Conservation (phyloP, 768 basidiomycete genomes). For the Russula dissimulans region DNA sequence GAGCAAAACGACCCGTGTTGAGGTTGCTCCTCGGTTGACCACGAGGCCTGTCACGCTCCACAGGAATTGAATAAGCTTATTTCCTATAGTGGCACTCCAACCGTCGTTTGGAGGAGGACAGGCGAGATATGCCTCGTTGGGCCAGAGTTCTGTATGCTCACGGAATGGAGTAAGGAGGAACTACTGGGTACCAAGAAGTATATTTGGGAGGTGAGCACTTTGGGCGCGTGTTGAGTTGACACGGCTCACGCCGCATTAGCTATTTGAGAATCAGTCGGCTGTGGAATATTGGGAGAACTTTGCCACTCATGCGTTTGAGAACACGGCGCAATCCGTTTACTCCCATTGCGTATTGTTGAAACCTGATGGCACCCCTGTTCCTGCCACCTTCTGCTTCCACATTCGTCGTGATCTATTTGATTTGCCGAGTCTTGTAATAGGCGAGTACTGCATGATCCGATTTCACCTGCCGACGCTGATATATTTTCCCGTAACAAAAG, state of each 20-base stretch:
- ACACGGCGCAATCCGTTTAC: constrained; percentile 91
- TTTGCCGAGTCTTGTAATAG: constrained; percentile 81
- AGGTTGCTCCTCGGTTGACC: constrained; percentile 5
- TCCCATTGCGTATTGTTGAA: constrained; percentile 86
- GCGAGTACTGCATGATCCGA: constrained; percentile 31
- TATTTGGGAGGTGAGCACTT: constrained; percentile 51
- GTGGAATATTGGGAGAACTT: constrained; percentile 98
- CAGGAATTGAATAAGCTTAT: constrained; percentile 97
- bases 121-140: constrained; percentile 97
- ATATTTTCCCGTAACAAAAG: constrained; percentile 34
- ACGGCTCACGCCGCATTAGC: constrained; percentile 32
- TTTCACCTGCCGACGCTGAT: not conserved
- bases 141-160: constrained; percentile 91
- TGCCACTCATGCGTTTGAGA: constrained; percentile 94
- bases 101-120: constrained; percentile 94
- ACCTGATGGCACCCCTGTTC: constrained; percentile 73
- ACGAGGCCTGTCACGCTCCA: not conserved
- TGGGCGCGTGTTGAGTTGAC: not conserved
- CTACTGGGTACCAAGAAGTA: constrained; percentile 51
- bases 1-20: constrained; percentile 23
- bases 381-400: constrained; percentile 92
- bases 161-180: constrained; percentile 83
- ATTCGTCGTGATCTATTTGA: constrained; percentile 90
- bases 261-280: constrained; percentile 92
- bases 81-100: constrained; percentile 93